A percentile compares a stretch with the other conserved stretches of the same genome.
These are phyloP conservation scores for Aspergillus sergii DNA, from an alignment of 2,329 filamentous ascomycete genomes.

Conservation along the genomic window DNA sequence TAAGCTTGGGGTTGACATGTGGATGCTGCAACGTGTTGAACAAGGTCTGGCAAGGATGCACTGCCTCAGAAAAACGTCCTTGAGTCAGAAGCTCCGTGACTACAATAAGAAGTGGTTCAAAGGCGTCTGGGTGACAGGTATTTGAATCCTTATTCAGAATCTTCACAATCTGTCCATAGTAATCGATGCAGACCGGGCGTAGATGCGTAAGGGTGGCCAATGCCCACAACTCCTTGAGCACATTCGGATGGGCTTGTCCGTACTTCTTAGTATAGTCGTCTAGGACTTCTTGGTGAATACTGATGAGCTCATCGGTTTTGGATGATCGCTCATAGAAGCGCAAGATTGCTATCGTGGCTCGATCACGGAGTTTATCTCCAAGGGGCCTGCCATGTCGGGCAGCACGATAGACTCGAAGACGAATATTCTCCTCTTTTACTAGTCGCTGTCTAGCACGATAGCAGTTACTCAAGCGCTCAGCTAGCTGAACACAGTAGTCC, in stretches of 20 bases:
- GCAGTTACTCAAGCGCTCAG: constrained; percentile 50
- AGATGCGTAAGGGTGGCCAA: constrained; percentile 41
- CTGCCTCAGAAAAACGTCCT: constrained; percentile 40
- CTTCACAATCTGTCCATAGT: constrained; percentile 43
- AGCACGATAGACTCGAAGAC: constrained; percentile 39
- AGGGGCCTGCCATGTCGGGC: constrained; percentile 31
- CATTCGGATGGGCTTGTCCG: constrained; percentile 36
- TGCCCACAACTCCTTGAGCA: constrained; percentile 41
- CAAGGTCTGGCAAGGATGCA: constrained; percentile 37
- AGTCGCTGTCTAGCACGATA: constrained; percentile 44
- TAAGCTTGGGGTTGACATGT: constrained; percentile 36
- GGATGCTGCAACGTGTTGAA: constrained; percentile 41
- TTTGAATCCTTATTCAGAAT: constrained; percentile 41
- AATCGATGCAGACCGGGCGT: constrained; percentile 40
- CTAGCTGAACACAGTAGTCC: constrained; percentile 51
- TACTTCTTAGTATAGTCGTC: constrained; percentile 40
- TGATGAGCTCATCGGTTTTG: constrained; percentile 41
- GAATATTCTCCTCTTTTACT: constrained; percentile 40
- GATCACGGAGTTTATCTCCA: constrained; percentile 34
- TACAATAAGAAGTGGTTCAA: constrained; percentile 42
- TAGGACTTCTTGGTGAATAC: constrained; percentile 42
- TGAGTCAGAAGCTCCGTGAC: constrained; percentile 43
- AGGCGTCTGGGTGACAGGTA: constrained; percentile 38
- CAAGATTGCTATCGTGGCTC: constrained; percentile 32
- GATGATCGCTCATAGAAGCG: constrained; percentile 32